Evolutionary conservation across 2,329 filamentous ascomycete genomes (phyloP), one percentile per base, ranked within the genome.

Genomic region (Calycina marina): DNA sequence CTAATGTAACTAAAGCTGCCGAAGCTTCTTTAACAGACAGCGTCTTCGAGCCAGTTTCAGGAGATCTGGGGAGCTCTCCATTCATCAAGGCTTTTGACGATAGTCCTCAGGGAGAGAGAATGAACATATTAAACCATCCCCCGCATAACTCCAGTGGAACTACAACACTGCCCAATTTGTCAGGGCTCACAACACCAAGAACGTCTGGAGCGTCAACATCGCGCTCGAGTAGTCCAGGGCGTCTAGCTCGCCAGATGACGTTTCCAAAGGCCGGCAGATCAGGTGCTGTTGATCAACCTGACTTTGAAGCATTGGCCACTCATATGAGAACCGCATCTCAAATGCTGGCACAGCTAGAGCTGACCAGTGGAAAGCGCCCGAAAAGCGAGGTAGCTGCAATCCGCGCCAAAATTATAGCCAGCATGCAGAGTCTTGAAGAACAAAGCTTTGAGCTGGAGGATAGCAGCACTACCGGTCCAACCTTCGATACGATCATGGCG

Each of bases 251-350:
- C 34, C 72, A 71, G 51, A 67, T 74, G 63, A 72, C 73, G 4
- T 45, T 79, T 15, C 61, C 67, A 12, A 59, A 62, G 28, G 62
- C 63, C 31, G 63, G 69, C 29, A 56, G 57, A 40, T 54, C 57
- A 13, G 69, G 65, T 41, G 62, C 61, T 15, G 59, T 67, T 8
- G 79, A 85, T 37, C 79, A 84, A 50, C 77, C 79, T 2, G 82
- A 90, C 48, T 80, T 88, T 43, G 83, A 79, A 8, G 82, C 82
- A 3, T 59, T 90, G 18, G 83, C 82, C 9, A 86, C 81, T 9
- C 82, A 90, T 52, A 90, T 90, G 81, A 72, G 82, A 13, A 85
- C 81, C 4, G 82, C 82, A 4, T 83, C 82, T 10, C 80, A 86
- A 53, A 90, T 90, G 82, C 62, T 90, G 26, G 79, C 82, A 10